Base-by-base conservation (phyloP, 495 filamentous ascomycete species). In the Oleoguttula mirabilis region DNA sequence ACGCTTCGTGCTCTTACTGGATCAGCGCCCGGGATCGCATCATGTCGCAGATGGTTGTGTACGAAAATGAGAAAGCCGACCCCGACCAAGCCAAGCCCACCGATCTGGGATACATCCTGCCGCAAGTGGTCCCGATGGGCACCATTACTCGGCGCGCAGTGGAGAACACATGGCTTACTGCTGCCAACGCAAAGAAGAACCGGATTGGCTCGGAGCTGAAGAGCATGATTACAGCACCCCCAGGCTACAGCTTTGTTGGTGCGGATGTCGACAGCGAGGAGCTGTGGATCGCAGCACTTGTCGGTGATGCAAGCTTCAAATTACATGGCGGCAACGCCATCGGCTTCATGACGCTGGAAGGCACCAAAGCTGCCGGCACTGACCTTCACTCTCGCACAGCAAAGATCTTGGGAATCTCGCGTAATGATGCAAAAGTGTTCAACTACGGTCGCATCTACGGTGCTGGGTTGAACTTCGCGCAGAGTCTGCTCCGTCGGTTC, bases 261-360 rank as follows among this genome's bases (percentile, higher is more conserved):
- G 90, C 92, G 3, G 90, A 99, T 60, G 90, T 99, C 5, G 90
- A 99, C 55, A 95, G 88, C n/a, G 80, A 99, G 59, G 90, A 99
- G 62, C 71, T 99, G 22, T 99, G 90, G 90, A 99, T 99, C 54
- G 90, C 90, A 5, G 88, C 83, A 61, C 71, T 99, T 3, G 76
- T 99, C 22, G 90, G 90, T 16, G 90, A 99, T 62, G 80, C 90
- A 10, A 82, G 87, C 39, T 96, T 99, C 60, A 77, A 80, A 49
- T 65, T 96, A 2, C 90, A 99, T 49, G 90, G 90, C 43, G 92
- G 90, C 35, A 94, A 93, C 52, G 92, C 90, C 3, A 80, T 96
- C 40, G 90, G 92, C 6, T 99, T 99, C 66, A 99, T 99, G 90
- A 96, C 92, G 1, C 65, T 99, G 12, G 90, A 99, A 60, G 90